These are phyloP conservation scores for Calonectria naviculata DNA, from an alignment of 2,329 filamentous ascomycete genomes.

Conservation along the genomic window DNA sequence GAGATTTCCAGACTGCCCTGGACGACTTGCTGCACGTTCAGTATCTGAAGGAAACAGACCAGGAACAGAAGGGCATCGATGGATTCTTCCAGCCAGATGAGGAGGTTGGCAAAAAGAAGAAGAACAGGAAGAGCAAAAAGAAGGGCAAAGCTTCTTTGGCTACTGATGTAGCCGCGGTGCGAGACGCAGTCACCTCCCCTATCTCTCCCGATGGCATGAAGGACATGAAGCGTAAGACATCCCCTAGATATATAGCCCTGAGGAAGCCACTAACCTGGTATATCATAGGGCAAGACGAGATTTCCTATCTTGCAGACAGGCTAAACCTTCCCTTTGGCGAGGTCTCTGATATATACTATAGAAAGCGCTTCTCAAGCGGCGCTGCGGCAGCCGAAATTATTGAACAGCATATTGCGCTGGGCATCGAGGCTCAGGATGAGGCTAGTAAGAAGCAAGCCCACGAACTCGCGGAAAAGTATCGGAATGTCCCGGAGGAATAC, in stretches of 20 bases:
- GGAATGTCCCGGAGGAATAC: constrained; percentile 56
- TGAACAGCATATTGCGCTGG: constrained; percentile 54
- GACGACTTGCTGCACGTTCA: constrained; percentile 85
- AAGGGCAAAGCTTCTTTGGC: constrained; percentile 36
- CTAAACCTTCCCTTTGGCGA: constrained; percentile 54
- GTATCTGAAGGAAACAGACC: constrained; percentile 76
- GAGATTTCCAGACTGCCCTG: constrained; percentile 76
- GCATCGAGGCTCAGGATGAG: constrained; percentile 46
- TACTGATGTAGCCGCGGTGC: constrained; percentile 24
- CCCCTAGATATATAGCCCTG: not conserved
- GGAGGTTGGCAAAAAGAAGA: constrained; percentile 50
- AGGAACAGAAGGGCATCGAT: constrained; percentile 80
- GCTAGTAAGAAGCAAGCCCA: constrained; percentile 43
- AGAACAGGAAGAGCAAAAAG: constrained; percentile 50
- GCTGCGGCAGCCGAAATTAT: constrained; percentile 55
- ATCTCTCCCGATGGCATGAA: constrained; percentile 33
- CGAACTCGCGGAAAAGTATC: constrained; percentile 50
- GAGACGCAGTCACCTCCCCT: constrained; percentile 26
- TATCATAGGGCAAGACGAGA: constrained; percentile 49
- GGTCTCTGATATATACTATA: constrained; percentile 53
- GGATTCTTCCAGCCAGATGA: constrained; percentile 75
- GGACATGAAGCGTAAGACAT: constrained; percentile 44
- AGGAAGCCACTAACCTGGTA: not conserved
- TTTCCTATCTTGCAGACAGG: constrained; percentile 56
- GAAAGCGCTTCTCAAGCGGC: constrained; percentile 51